Percentiles rank a stretch among this genome's conserved stretches.
These are phyloP conservation scores for Sordariomycetes sp. DNA, from an alignment of 2,329 filamentous ascomycete species.

Conservation along the genomic window DNA sequence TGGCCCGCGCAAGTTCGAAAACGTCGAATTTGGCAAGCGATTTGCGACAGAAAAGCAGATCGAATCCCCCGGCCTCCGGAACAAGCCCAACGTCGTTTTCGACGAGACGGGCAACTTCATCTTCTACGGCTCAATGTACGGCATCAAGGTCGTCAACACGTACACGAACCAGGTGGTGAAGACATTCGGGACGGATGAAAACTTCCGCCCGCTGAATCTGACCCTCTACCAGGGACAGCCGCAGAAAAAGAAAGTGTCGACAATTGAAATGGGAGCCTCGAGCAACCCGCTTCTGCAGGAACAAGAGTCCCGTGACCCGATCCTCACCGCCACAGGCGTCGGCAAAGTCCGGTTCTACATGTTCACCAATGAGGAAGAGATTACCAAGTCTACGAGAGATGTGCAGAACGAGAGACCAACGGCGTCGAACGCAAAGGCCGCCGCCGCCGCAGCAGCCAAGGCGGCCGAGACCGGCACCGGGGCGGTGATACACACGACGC, in stretches of 20 bases:
- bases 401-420: conserved; percentile 91
- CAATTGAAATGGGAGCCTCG: conserved; percentile 93
- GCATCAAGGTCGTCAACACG: conserved; percentile 92
- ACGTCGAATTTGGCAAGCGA: conserved; percentile 83
- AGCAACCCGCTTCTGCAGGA: conserved; percentile 88
- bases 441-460: conserved; percentile 46
- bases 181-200: conserved; percentile 82
- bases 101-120: conserved; percentile 96
- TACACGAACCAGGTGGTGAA: conserved; percentile 88
- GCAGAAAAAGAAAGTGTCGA: conserved; percentile 85
- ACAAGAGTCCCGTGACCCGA: conserved; percentile 82
- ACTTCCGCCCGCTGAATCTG: conserved; percentile 72
- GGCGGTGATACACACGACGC: conserved; percentile 82
- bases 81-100: conserved; percentile 79
- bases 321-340: conserved; percentile 73
- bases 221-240: conserved; percentile 90
- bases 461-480: conserved; percentile 63
- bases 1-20: conserved; percentile 68
- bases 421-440: conserved; percentile 19
- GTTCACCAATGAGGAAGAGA: conserved; percentile 83
- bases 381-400: conserved; percentile 77
- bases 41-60: conserved; percentile 80
- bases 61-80: conserved; percentile 55
- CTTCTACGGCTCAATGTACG: conserved; percentile 83
- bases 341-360: conserved; percentile 94